phyloP scores from a whole-genome alignment of 768 basidiomycete genomes.

The Phlegmacium glaucopus region DNA sequence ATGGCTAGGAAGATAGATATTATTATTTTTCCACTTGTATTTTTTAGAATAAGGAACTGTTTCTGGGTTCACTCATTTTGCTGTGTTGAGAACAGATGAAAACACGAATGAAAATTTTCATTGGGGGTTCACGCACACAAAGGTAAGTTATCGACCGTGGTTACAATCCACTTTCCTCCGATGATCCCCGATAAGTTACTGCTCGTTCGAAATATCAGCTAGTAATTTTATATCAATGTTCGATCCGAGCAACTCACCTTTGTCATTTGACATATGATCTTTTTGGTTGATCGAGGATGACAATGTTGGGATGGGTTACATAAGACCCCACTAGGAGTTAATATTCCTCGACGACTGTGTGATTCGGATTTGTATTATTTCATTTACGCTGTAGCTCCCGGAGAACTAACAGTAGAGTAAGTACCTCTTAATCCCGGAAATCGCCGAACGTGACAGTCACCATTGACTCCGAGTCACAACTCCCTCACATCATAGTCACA shows the following conservation, averaged over 20 bases:
- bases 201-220: neutral
- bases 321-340: no score
- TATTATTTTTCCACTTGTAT: no score
- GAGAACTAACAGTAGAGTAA: no score
- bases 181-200: constrained; percentile 85
- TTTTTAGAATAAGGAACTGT: neutral
- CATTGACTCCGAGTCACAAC: no score
- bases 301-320: no score
- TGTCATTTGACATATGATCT: neutral
- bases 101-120: neutral
- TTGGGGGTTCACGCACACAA: constrained; percentile 58
- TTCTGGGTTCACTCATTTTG: neutral
- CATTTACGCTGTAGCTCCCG: no score
- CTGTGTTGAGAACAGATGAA: neutral
- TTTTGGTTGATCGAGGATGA: no score
- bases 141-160: constrained; percentile 84
- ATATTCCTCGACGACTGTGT: no score
- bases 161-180: constrained; percentile 87
- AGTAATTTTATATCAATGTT: neutral
- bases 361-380: no score
- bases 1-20: constrained; percentile 56
- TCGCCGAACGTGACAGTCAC: no score
- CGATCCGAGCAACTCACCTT: neutral
- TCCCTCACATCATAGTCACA: no score
- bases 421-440: no score